Evolutionary conservation across 2,329 filamentous ascomycete genomes (phyloP), one percentile per base, ranked within the genome.

Genomic region (Pyrenophora seminiperda): DNA sequence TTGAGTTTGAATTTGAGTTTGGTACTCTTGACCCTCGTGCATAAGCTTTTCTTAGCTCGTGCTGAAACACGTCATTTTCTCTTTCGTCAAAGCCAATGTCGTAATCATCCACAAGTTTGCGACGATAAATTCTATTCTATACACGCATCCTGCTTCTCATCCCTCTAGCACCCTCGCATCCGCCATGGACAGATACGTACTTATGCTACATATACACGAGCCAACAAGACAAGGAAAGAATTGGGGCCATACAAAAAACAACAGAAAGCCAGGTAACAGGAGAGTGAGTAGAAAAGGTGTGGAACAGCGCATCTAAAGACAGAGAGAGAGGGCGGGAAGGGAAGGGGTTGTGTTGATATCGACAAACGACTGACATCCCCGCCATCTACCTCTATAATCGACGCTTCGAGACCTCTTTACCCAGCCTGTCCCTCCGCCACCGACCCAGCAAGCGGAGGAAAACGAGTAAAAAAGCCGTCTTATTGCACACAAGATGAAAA

Each of bases 271-370:
- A 37, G 34, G 41, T 14, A 41, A 29, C 42, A 61, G 55, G 61
- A 62, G 65, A 66, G 61, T 62, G 65, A 66, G 61, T 62, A 62
- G 62, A 63, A 65, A 59, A 49, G 29, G 7, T 19, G 33, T 27
- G n/a, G 22, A 50, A 47, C 46, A 54, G 52, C 41, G 47, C 5
- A 11, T 13, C 14, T 10, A 11, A 19, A 13, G 17, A 20, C 13
- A 13, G 17, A n/a, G n/a, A n/a, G 32, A 13, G 17, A 36, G 33
- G 10, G 32, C 13, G n/a, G n/a, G n/a, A 19, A 37, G 18, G 19
- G 47, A 41, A 52, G 41, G 55, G 55, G 58, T 50, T 56, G 53
- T 50, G 48, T 32, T 47, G 59, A 48, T 56, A 60, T 61, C 43
- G 50, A 58, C 55, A 53, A 44, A 30, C 32, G 49, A 50, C 44